phyloP scores from a whole-genome alignment of 331 rosid species.

The Malus hybrid region DNA sequence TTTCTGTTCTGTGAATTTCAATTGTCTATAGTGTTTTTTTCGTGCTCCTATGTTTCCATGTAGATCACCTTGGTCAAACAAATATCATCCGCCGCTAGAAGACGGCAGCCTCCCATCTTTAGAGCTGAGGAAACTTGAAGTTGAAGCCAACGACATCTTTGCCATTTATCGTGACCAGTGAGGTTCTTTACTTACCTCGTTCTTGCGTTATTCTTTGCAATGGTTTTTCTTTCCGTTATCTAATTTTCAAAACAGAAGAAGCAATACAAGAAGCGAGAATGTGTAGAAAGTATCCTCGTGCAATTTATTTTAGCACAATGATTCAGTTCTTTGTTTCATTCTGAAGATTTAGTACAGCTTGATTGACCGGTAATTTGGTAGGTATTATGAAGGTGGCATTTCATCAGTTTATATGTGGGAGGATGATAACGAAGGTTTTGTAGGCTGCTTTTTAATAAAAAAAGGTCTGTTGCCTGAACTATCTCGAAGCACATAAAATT shows the following conservation, averaged over 20 bases:
- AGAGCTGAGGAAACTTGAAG: constrained; percentile 79
- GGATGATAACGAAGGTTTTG: constrained; percentile 85
- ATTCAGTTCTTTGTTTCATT: constrained; percentile 6
- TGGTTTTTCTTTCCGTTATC: too few species aligned
- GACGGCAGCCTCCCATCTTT: constrained; percentile 78
- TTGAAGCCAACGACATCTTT: constrained; percentile 89
- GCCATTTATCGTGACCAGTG: constrained; percentile 99
- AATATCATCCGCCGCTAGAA: constrained; percentile 73
- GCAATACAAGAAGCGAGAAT: neutral
- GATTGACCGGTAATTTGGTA: constrained; percentile 49
- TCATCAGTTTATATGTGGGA: constrained; percentile 99
- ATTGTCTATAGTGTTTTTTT: neutral
- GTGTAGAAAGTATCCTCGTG: neutral
- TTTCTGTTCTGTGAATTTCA: neutral
- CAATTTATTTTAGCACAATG: constrained; percentile 3
- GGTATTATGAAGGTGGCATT: constrained; percentile 99
- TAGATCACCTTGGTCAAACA: constrained; percentile 98
- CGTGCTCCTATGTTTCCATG: constrained; percentile 12
- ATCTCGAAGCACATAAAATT: neutral
- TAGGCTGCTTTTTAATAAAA: constrained; percentile 83
- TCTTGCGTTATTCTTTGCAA: constrained; percentile 11
- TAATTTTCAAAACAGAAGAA: neutral
- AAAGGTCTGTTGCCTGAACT: constrained; percentile 43
- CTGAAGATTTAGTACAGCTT: constrained; percentile 27
- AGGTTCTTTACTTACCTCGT: constrained; percentile 91